Evolutionary conservation across 345 rosid genomes (phyloP).

Genomic region (Combretum micranthum): DNA sequence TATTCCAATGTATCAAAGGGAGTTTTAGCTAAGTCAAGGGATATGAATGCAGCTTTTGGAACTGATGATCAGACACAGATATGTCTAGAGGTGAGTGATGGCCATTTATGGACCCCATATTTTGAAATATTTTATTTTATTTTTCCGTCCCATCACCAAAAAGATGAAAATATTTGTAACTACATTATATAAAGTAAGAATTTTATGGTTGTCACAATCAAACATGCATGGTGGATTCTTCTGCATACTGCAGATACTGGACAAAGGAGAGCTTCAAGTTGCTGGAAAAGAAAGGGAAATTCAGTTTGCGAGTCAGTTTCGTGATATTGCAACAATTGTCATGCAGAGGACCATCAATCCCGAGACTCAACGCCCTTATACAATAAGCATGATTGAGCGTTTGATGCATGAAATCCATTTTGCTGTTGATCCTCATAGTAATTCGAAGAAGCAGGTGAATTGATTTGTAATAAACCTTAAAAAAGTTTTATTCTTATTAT

Average conservation of each 20-base stretch:
- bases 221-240: no score
- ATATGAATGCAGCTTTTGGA: constrained; percentile 58
- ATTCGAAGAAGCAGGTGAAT: constrained; percentile 86
- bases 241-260: constrained; percentile 49
- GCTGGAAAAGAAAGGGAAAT: constrained; percentile 98
- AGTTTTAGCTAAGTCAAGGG: constrained; percentile 81
- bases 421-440: constrained; percentile 82
- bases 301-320: constrained; percentile 83
- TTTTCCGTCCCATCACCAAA: background rate
- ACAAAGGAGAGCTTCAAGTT: constrained; percentile 95
- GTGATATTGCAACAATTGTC: constrained; percentile 88
- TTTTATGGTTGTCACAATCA: no score
- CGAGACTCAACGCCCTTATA: constrained; percentile 90
- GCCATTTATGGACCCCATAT: background rate
- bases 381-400: constrained; percentile 90
- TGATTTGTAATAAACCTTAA: background rate
- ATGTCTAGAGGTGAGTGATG: constrained; percentile 66
- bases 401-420: constrained; percentile 94
- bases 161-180: background rate
- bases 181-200: no score
- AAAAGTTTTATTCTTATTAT: no score
- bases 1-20: constrained; percentile 91
- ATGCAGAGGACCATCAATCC: constrained; percentile 95
- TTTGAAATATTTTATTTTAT: no score
- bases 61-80: constrained; percentile 72